Percentiles rank a stretch among this genome's conserved stretches.
Conservation (phyloP, 1,284 basidiomycete species). For the Microbotryum intermedium region DNA sequence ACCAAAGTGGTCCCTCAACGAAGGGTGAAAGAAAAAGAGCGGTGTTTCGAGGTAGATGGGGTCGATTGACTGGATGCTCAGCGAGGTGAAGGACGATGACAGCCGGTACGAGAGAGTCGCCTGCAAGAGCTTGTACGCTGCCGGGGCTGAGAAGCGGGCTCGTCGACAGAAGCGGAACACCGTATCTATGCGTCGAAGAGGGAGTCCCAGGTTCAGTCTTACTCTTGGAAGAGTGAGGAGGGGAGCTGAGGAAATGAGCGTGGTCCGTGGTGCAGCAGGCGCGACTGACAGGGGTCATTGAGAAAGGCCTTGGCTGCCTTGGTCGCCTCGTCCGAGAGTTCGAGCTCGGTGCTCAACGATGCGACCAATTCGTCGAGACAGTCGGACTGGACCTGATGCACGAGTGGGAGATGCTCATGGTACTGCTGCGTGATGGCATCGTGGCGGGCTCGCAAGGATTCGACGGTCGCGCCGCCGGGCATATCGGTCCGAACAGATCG, state of each 20-base stretch:
- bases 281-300: constrained; percentile 1
- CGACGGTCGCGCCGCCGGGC: constrained; percentile 12
- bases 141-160: constrained; percentile 20
- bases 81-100: constrained; percentile 2
- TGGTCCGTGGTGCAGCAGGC: neutral
- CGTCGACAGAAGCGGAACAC: constrained; percentile 29
- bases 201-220: neutral
- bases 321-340: constrained; percentile 7
- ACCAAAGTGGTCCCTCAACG: constrained; percentile 30
- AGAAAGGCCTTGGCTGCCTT: constrained; percentile 6
- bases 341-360: constrained; percentile 17
- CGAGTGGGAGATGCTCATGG: constrained; percentile 17
- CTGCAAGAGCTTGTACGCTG: constrained; percentile 21
- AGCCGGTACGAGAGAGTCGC: constrained; percentile 22
- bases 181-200: constrained; percentile 12
- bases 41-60: constrained; percentile 25
- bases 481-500: no score
- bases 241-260: neutral
- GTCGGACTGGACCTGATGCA: constrained; percentile 18
- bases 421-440: constrained; percentile 26
- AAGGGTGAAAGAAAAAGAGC: constrained; percentile 33
- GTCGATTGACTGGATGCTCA: constrained; percentile 10
- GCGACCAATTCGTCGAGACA: constrained; percentile 19
- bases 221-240: no score
- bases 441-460: constrained; percentile 25